Conservation (phyloP, 768 basidiomycete species). For the Pisolithus microcarpus region DNA sequence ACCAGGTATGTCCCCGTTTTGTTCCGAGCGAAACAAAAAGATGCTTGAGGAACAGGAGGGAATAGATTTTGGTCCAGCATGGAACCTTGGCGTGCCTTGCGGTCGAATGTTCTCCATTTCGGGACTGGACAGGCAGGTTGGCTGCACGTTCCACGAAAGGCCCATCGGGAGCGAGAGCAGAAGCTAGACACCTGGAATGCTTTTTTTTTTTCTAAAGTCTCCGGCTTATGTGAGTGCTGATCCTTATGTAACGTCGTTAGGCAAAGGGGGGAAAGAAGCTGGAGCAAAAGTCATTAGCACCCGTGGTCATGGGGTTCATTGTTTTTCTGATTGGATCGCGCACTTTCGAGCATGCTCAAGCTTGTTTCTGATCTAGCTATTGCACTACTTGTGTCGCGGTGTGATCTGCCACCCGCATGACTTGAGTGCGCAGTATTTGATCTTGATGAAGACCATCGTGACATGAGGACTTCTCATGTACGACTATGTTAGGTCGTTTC, state of each 20-base stretch:
- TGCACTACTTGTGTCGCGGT: background rate
- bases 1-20: background rate
- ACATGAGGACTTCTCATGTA: slow-evolving; percentile 4
- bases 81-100: background rate
- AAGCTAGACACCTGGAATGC: background rate
- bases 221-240: background rate
- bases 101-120: background rate
- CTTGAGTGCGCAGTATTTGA: background rate
- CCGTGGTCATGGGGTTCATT: background rate
- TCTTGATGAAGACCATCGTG: background rate
- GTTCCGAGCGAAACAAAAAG: background rate
- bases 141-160: background rate
- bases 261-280: background rate
- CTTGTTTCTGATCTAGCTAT: background rate
- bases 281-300: background rate
- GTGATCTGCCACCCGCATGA: background rate
- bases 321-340: background rate
- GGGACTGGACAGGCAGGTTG: background rate
- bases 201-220: background rate
- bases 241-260: slow-evolving; percentile 5
- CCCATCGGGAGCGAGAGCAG: slow-evolving; percentile 1
- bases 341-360: background rate
- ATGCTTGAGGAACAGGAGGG: background rate
- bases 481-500: background rate
- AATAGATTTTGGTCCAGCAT: background rate